A percentile compares a stretch with the other conserved stretches of the same genome.
phyloP scores from a whole-genome alignment of 306 rosid species.

The Cyclanthera cordifolia region DNA sequence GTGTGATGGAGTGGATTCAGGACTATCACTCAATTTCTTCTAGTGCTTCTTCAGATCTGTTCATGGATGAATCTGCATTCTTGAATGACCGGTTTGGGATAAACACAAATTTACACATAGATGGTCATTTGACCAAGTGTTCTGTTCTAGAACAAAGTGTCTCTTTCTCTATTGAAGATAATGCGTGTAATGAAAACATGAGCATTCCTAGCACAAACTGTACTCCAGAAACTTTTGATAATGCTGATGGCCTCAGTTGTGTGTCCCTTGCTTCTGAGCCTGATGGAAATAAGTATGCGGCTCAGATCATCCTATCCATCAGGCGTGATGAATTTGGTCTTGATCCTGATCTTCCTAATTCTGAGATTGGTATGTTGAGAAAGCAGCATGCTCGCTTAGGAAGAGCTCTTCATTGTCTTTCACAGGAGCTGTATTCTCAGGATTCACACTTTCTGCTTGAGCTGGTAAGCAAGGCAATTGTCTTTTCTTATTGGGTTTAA shows the following conservation, averaged over 20 bases:
- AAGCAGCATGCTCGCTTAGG: conserved; percentile 97
- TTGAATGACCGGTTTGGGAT: conserved; percentile 24
- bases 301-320: conserved; percentile 59
- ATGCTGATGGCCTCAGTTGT: conserved; percentile 20
- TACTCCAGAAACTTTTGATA: conserved; percentile 22
- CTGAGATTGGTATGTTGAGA: conserved; percentile 58
- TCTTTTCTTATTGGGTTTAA: conserved; percentile 8
- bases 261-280: conserved; percentile 16
- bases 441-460: conserved; percentile 97
- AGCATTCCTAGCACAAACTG: conserved; percentile 8
- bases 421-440: conserved; percentile 90
- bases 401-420: conserved; percentile 96
- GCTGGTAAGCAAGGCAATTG: conserved; percentile 43
- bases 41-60: conserved; percentile 17
- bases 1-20: conserved; percentile 68
- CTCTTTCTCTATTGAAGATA: conserved; percentile 16
- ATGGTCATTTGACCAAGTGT: conserved; percentile 20
- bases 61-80: conserved; percentile 23
- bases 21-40: conserved; percentile 50
- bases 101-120: conserved; percentile 18
- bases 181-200: conserved; percentile 17
- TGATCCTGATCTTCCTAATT: conserved; percentile 49
- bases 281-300: conserved; percentile 42
- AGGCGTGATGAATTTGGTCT: conserved; percentile 91
- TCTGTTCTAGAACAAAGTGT: conserved; percentile 28